Evolutionary conservation across 345 rosid species (phyloP).

Genomic region (Noccaea caerulescens): DNA sequence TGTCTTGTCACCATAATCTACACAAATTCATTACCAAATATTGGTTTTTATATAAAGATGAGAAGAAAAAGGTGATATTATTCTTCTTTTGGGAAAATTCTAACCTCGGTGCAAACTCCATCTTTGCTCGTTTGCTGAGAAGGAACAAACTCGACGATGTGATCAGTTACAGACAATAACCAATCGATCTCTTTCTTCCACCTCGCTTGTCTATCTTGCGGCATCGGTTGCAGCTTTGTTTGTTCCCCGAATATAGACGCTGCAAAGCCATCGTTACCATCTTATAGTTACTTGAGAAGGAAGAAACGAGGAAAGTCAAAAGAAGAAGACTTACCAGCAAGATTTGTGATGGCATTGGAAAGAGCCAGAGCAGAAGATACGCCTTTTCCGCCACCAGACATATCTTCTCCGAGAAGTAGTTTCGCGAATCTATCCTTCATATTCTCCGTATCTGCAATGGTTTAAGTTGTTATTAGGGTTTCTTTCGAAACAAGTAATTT

Average conservation of each 20-base stretch:
- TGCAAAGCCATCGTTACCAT: conserved; percentile 36
- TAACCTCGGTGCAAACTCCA: conserved; percentile 81
- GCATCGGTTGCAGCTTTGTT: conserved; percentile 75
- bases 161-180: conserved; percentile 84
- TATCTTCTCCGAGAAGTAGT: conserved; percentile 75
- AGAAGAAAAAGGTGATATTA: neutral
- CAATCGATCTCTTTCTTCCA: conserved; percentile 92
- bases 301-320: conserved; percentile 2
- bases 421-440: conserved; percentile 72
- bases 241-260: conserved; percentile 88
- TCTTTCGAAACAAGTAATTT: neutral
- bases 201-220: conserved; percentile 68
- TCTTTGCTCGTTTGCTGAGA: conserved; percentile 70
- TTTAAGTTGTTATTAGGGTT: conserved; percentile 22
- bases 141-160: conserved; percentile 84
- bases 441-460: conserved; percentile 55
- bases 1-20: conserved; percentile 91
- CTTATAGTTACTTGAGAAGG: conserved; percentile 1
- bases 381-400: conserved; percentile 85
- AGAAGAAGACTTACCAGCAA: conserved; percentile 45
- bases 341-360: conserved; percentile 60
- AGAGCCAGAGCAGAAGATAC: conserved; percentile 79
- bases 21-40: neutral
- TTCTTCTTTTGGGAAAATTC: neutral
- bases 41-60: neutral